Evolutionary conservation across 2,329 filamentous ascomycete species (phyloP).

Genomic region (Alternaria gansuensis): DNA sequence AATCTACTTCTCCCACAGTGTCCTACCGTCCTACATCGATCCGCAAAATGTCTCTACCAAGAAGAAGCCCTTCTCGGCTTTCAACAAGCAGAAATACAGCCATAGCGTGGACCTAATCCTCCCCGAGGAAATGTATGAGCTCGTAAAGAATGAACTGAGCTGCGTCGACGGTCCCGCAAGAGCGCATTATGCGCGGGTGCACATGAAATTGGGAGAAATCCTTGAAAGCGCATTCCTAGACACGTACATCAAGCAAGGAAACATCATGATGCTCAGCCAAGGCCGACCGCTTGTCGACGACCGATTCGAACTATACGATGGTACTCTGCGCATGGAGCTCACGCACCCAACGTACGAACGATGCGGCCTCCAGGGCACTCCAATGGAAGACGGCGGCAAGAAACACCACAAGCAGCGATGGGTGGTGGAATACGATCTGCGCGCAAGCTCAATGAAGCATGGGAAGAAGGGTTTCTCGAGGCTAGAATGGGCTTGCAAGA

Average conservation of each 20-base stretch:
- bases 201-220: constrained; percentile 76
- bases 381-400: constrained; percentile 65
- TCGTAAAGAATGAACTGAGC: constrained; percentile 64
- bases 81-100: constrained; percentile 71
- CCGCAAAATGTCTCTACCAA: constrained; percentile 64
- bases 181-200: constrained; percentile 70
- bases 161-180: constrained; percentile 43
- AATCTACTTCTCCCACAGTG: constrained; percentile 77
- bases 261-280: constrained; percentile 84
- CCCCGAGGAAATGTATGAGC: constrained; percentile 68
- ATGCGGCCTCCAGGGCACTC: constrained; percentile 78
- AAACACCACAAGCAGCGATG: constrained; percentile 77
- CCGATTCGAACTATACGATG: constrained; percentile 74
- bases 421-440: constrained; percentile 80
- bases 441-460: constrained; percentile 76
- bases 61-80: constrained; percentile 77
- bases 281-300: constrained; percentile 75
- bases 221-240: constrained; percentile 80
- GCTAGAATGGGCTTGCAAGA: constrained; percentile 78
- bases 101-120: constrained; percentile 79
- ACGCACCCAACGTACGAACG: constrained; percentile 84
- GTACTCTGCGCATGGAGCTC: constrained; percentile 76
- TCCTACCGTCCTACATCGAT: constrained; percentile 73
- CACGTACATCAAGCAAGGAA: constrained; percentile 83
- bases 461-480: constrained; percentile 86